Evolutionary conservation across 768 basidiomycete genomes (phyloP), one percentile per base, ranked within the genome.

Genomic region (Tulasnella sp.): DNA sequence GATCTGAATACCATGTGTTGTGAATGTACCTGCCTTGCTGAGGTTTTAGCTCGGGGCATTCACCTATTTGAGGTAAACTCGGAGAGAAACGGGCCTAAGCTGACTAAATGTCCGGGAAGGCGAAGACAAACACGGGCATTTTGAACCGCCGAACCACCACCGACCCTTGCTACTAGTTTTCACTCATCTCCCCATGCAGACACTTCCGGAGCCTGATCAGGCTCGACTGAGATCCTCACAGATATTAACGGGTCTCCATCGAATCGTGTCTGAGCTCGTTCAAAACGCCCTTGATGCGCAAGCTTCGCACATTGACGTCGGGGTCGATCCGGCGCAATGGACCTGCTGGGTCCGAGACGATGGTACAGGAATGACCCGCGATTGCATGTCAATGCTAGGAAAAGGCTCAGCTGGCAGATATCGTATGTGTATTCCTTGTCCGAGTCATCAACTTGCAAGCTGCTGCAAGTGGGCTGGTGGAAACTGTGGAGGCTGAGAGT

Each of bases 201-300:
- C 86, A 27, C 89, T 97, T 42, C 88, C 92, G 71, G 84, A 83
- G 24, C 86, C 82, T 0, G 94, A 94, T 8, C 91, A 90, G 71
- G 87, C 90, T 31, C 91, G 88, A 82, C 87, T 99, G 71, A 91
- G 97, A 62, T 96, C 96, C 1, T 90, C 94, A 0, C 90, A 94
- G 83, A 91, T 97, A 81, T 85, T 99, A 80, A 95, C 95, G 0
- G 93, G 95, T 7, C 84, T 98, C 38, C 88, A 93, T 10, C 91
- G 93, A 83, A 87, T 97, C 79, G 87, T 97, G 31, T 92, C 91
- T 1, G 96, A 98, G 85, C 90, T 99, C 46, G 84, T 96, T 16
- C 96, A 97, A 84, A 99, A 99, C 84, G 89, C 94, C 3, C 87
- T 98, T 12, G 97, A 99, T 82, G 94, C 97, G 2, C 87, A 88